Evolutionary conservation across 495 filamentous ascomycete species (phyloP), one percentile per base, ranked within the genome.

Genomic region (Aspergillus baeticus): DNA sequence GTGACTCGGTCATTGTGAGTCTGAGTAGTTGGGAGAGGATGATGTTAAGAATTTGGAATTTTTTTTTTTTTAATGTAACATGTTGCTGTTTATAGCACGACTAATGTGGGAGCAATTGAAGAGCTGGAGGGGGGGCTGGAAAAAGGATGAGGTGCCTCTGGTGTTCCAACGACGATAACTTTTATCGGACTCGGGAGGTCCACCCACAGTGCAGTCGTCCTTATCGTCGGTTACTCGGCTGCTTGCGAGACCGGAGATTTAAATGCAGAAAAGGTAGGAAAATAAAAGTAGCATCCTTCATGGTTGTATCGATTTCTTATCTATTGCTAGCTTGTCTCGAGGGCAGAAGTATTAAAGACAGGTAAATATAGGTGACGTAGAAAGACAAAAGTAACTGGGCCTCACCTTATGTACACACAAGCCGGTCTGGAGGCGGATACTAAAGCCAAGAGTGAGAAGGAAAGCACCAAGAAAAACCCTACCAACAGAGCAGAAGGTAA

Each of bases 1-100:
- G 43, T 64, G 64, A 59, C 53, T 72, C 55, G 41, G 65, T 39
- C 74, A 77, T 77, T 26, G 49, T 59, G 29, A 49, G 18, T 50
- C 14, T 5, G 34, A 14, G 54, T 11, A 26, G 11, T 49, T 14
- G 35, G 22, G 44, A 22, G 10, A 33, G 7, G 14, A 49, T 36
- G 23, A 46, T 22, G 42, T 13, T 23, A n/a, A 20, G 8, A 20
- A 15, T 5, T 2, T 20, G 23, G 21, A 4, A 26, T 2, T 17
- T 41, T 7, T 11, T 44, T 3, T 23, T 26, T 22, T 7, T 39
- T 13, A 51, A 18, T 7, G 1, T 38, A 8, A 8, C 35, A 36
- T 29, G 6, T 18, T 17, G 35, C 1, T 33, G 2, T 14, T 17
- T 11, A n/a, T 13, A 33, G 39, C 18, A 5, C 3, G 20, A 6